Evolutionary conservation across 2,329 filamentous ascomycete genomes (phyloP), one percentile per base, ranked within the genome.

Genomic region (Penicillium sp.): DNA sequence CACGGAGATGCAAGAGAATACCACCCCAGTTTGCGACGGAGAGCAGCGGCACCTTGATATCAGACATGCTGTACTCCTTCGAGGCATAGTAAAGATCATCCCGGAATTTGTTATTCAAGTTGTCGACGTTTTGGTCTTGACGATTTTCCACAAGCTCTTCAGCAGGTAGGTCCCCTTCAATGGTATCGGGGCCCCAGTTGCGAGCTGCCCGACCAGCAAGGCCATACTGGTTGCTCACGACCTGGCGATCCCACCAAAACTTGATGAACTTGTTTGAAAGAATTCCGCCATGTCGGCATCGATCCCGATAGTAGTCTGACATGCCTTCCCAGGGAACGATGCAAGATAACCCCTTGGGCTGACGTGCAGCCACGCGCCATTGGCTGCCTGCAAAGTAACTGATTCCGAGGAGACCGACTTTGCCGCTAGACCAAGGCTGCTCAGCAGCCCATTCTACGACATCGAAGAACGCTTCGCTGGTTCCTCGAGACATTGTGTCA

Each of bases 1-100:
- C 87, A 7, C 87, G 79, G 5, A 90, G 77, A 61, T 90, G 87
- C 1, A 90, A 77, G 4, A 86, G 69, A 45, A 90, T 90, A 1
- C 86, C 86, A 10, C 86, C 87, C 86, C 86, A 89, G 67, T 90
- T 90, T 0, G 81, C 87, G 0, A 90, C 87, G 0, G 80, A 84
- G 0, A 90, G 78, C 0, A 90, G 63, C 0, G 87, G 87, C 0
- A 89, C 86, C 54, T 87, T 77, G 39, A 90, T 88, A 56, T 90
- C 85, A 14, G 75, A 80, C 67, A 88, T 76, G 44, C 83, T 75
- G 61, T 86, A 89, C 47, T 89, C 86, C 62, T 85, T 87, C 42
- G 80, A 83, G 0, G 84, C 80, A 55, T 88, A 88, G 70, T 88
- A 88, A 0, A 75, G 67, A 0, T 89, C 79, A 55, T 90, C 86